phyloP scores from a whole-genome alignment of 805 yeast species.

The Yarrowia osloensis region DNA sequence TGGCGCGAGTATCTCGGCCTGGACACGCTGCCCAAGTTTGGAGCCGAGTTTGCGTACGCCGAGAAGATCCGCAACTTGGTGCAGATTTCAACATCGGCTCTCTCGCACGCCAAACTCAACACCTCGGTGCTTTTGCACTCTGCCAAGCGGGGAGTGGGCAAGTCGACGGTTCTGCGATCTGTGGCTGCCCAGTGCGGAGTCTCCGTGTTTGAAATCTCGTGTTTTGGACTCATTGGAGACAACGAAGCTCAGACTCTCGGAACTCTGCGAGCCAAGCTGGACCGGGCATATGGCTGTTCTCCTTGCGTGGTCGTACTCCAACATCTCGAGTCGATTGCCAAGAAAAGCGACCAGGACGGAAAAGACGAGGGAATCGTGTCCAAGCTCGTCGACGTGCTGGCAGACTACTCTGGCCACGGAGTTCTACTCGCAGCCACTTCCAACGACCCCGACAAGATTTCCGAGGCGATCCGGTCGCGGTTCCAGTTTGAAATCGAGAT shows the following conservation, averaged over 20 bases:
- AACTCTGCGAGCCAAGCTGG: constrained; percentile 71
- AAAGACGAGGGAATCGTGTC: constrained; percentile 44
- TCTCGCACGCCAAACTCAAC: constrained; percentile 46
- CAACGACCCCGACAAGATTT: constrained; percentile 66
- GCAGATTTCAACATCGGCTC: constrained; percentile 47
- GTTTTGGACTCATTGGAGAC: constrained; percentile 65
- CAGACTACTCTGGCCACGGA: constrained; percentile 51
- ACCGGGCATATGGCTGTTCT: constrained; percentile 53
- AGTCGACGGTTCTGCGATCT: constrained; percentile 61
- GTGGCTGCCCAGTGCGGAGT: constrained; percentile 62
- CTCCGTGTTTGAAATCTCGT: constrained; percentile 68
- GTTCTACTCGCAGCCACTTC: constrained; percentile 66
- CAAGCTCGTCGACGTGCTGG: constrained; percentile 59
- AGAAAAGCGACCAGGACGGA: constrained; percentile 62
- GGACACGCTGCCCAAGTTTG: constrained; percentile 45
- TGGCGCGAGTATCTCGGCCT: constrained; percentile 50
- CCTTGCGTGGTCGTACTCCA: constrained; percentile 57
- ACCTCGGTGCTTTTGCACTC: constrained; percentile 71
- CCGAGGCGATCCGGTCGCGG: constrained; percentile 63
- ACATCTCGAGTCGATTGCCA: constrained; percentile 77
- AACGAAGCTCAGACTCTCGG: constrained; percentile 81
- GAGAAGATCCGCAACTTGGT: constrained; percentile 56
- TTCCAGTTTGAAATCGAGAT: constrained; percentile 77
- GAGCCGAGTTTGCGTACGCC: constrained; percentile 52
- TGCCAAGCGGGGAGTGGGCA: constrained; percentile 75